Percentiles rank a stretch among this genome's conserved stretches.
phyloP scores from a whole-genome alignment of 192 early-diverging fungal species.

The Radiomyces spectabilis region DNA sequence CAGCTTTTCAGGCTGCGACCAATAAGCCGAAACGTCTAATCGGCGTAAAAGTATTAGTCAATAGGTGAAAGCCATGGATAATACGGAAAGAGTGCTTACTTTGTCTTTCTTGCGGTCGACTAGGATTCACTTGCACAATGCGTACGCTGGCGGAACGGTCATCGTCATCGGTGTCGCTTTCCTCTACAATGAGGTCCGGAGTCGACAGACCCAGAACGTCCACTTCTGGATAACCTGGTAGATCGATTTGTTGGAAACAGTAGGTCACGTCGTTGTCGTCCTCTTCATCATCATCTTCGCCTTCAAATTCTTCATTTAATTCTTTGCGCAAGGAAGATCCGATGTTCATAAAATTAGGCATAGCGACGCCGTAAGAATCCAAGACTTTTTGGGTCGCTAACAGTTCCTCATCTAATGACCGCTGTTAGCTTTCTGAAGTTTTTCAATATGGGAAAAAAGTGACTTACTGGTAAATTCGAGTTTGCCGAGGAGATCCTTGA shows the following conservation, averaged over 20 bases:
- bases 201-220: not conserved
- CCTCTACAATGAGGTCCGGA: slow-evolving; percentile 32
- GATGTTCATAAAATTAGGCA: slow-evolving; percentile 89
- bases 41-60: no score
- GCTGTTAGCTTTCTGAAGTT: not conserved
- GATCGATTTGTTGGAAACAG: not conserved
- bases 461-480: slow-evolving; percentile 80
- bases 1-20: slow-evolving; percentile 6
- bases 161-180: slow-evolving; percentile 5
- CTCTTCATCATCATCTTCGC: slow-evolving; percentile 12
- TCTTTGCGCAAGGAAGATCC: slow-evolving; percentile 57
- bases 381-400: slow-evolving; percentile 75
- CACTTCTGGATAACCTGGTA: not conserved
- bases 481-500: slow-evolving; percentile 88
- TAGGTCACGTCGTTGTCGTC: slow-evolving; percentile 1
- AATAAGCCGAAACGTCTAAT: slow-evolving; percentile 2
- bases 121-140: no score
- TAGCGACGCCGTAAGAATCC: slow-evolving; percentile 66
- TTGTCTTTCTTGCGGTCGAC: no score
- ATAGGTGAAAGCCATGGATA: no score
- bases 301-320: slow-evolving; percentile 31
- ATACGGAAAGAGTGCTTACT: no score
- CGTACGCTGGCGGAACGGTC: no score
- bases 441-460: not conserved
- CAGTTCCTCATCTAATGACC: slow-evolving; percentile 60